Base-by-base conservation (phyloP, 129 eudicot species). In the Ambrosia trifida region DNA sequence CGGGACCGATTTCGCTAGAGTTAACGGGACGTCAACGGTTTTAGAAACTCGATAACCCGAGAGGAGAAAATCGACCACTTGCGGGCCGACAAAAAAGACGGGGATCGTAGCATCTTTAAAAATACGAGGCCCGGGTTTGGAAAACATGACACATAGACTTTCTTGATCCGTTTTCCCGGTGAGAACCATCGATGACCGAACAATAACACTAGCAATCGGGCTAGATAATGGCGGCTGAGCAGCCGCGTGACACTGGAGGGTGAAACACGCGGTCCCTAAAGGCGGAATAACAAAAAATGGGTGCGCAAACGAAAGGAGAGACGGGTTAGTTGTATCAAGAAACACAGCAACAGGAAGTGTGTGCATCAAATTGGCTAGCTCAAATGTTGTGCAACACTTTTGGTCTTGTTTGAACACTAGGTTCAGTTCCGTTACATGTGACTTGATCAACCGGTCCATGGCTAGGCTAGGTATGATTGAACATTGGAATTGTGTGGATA, bases 401-500 rank as follows among this genome's bases (percentile, higher is more conserved):
- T 82, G 86, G 75, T 59, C 59, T 72, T 9, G 72, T 50, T 9
- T 78, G 76, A 84, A 89, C 68, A 58, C 61, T 11, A 89, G 18
- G 32, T 73, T 76, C 11, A 86, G 36, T 33, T 76, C 87, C 12
- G 86, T 76, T 1, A 84, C 62, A 45, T 89, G 85, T 30, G 88
- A 75, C 67, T 86, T 86, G 63, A 88, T 84, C 49, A 89, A 63
- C 65, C 92, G 77, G 76, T 89, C 96, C 96, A 89, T 89, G 74
- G 66, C 28, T 20, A 44, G 24, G 18, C 28, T 66, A 16, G 75
- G 64, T 38, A 2, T 3, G 41, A 11, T 13, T 40, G 18, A 69
- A 16, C 9, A 35, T 11, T 3, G 33, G 13, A 36, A 36, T 11
- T 43, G 62, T 13, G 18, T 58, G 35, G 8, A 16, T 56, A 9